Evolutionary conservation across 2,329 filamentous ascomycete genomes (phyloP).

Genomic region (Neonectria punicea): DNA sequence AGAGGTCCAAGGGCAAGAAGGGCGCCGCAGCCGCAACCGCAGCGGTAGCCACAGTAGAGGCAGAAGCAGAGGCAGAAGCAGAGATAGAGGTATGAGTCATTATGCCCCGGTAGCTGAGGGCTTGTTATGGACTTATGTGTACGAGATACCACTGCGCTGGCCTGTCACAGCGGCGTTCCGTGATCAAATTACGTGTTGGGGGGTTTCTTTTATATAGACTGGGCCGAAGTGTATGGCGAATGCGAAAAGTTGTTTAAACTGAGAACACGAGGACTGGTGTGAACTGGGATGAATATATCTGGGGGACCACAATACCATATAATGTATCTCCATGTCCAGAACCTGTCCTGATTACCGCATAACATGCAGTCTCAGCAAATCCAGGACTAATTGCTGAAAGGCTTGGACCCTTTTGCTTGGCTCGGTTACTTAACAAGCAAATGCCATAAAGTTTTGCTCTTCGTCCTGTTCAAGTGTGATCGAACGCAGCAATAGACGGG

Average conservation of each 20-base stretch:
- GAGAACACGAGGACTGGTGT: background rate
- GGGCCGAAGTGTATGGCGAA: slow-evolving; percentile 21
- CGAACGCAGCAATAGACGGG: too few species aligned
- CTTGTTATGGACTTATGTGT: slow-evolving; percentile 19
- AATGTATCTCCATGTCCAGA: too few species aligned
- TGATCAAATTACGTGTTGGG: slow-evolving; percentile 24
- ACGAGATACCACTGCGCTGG: slow-evolving; percentile 35
- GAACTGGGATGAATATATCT: background rate
- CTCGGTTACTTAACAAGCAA: too few species aligned
- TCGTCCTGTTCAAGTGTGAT: too few species aligned
- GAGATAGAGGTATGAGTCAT: slow-evolving; percentile 42
- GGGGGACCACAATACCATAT: too few species aligned
- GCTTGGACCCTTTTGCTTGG: too few species aligned
- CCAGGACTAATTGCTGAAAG: too few species aligned
- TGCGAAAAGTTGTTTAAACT: slow-evolving; percentile 10
- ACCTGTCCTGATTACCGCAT: too few species aligned
- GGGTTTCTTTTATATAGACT: slow-evolving; percentile 25
- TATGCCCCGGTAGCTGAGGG: background rate
- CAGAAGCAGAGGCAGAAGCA: slow-evolving; percentile 44
- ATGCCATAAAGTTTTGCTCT: too few species aligned
- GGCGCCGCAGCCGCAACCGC: slow-evolving; percentile 37
- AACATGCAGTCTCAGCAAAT: too few species aligned
- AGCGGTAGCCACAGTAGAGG: slow-evolving; percentile 34
- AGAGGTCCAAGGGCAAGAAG: slow-evolving; percentile 60
- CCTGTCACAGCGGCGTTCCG: slow-evolving; percentile 37